phyloP scores from a whole-genome alignment of 23 red algal genomes.

The Pyropia haitanensis region DNA sequence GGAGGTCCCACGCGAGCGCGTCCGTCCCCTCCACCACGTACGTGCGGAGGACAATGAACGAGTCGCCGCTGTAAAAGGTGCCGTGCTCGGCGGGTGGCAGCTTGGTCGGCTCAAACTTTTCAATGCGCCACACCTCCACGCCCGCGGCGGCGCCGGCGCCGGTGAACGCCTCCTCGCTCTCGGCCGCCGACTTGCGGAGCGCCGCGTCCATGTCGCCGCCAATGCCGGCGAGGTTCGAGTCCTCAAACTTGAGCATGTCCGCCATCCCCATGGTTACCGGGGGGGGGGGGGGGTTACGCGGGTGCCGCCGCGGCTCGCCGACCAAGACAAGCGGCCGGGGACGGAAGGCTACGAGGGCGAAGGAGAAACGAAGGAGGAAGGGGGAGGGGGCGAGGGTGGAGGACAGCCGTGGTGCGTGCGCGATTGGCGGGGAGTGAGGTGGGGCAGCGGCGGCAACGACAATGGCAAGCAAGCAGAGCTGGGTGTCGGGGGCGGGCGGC shows the following conservation, averaged over 20 bases:
- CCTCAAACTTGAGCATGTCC: conserved; percentile 34
- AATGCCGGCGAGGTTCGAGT: conserved; percentile 61
- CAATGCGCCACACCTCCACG: conserved; percentile 71
- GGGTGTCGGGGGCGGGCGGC: no score
- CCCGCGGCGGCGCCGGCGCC: conserved; percentile 38
- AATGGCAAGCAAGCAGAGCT: no score
- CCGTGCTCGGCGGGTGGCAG: conserved; percentile 22
- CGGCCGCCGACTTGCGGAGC: conserved; percentile 51
- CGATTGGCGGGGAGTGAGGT: no score
- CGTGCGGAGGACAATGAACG: conserved; percentile 57
- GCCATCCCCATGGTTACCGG: no score
- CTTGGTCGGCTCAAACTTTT: conserved; percentile 54
- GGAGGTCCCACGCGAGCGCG: conserved; percentile 42
- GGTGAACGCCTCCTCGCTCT: conserved; percentile 37
- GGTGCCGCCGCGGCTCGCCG: no score
- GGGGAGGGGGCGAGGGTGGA: no score
- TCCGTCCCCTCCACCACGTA: conserved; percentile 7
- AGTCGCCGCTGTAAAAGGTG: conserved; percentile 51
- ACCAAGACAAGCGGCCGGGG: no score
- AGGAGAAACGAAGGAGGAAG: no score
- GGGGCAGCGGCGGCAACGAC: no score
- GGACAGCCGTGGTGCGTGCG: no score
- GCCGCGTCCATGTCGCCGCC: conserved; percentile 46
- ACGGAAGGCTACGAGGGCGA: no score
- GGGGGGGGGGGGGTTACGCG: no score